These are phyloP conservation scores for Mycena polygramma DNA, from an alignment of 768 basidiomycete genomes.

Conservation along the genomic window DNA sequence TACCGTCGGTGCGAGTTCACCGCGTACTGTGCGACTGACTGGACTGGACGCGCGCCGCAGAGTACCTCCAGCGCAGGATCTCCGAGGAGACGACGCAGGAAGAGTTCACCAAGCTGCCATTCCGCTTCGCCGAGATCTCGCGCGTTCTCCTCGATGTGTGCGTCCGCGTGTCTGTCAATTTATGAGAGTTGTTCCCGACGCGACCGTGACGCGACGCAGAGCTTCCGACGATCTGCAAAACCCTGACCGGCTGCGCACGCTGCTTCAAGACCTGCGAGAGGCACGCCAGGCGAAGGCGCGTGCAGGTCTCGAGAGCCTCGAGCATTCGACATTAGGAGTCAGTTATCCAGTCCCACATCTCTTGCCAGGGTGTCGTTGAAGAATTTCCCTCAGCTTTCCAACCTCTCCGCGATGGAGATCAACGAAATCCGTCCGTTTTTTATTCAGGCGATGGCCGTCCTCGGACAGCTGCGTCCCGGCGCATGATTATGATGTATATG, in stretches of 20 bases:
- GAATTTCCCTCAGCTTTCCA: conserved; percentile 69
- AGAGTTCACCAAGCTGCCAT: conserved; percentile 85
- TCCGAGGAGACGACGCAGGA: conserved; percentile 79
- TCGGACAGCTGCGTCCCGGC: conserved; percentile 63
- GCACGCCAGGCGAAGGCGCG: conserved; percentile 95
- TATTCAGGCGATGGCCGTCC: conserved; percentile 80
- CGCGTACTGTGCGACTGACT: conserved; percentile 1
- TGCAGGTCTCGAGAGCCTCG: conserved; percentile 83
- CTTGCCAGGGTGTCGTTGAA: too few relatives aligned
- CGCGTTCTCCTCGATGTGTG: conserved; percentile 96
- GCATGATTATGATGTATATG: neutral
- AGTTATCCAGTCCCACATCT: too few relatives aligned
- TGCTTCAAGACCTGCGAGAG: conserved; percentile 96
- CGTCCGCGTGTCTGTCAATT: conserved; percentile 44
- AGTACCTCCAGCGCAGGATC: conserved; percentile 83
- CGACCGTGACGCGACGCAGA: conserved; percentile 53
- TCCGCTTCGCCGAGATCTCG: conserved; percentile 90
- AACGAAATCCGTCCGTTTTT: conserved; percentile 95
- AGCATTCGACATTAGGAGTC: conserved; percentile 88
- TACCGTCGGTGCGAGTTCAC: conserved; percentile 71
- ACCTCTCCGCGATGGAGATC: conserved; percentile 91
- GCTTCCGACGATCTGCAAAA: conserved; percentile 92
- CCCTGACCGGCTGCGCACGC: conserved; percentile 84
- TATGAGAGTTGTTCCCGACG: neutral
- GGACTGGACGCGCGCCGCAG: conserved; percentile 53